A percentile compares a stretch with the other conserved stretches of the same genome.
Evolutionary conservation across 352 stramenopile genomes (phyloP).

Genomic region (Globisporangium middletonii): DNA sequence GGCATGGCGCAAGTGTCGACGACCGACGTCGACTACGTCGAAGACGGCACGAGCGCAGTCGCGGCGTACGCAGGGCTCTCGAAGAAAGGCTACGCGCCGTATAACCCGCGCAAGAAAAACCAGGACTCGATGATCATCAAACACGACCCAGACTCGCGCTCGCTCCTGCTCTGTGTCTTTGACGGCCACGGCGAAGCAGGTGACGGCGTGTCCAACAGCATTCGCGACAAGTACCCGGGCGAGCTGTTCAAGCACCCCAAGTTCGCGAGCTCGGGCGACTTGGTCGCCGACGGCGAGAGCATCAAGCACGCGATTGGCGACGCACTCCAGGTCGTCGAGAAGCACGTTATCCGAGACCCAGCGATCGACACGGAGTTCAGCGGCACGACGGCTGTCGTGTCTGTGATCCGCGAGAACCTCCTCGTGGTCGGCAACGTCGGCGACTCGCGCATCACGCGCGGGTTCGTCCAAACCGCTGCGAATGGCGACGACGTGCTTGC

Average conservation of each 20-base stretch:
- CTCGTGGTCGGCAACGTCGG: slow-evolving; percentile 96
- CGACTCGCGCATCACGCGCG: slow-evolving; percentile 92
- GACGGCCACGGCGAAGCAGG: slow-evolving; percentile 96
- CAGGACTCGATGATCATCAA: slow-evolving; percentile 96
- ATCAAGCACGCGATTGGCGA: slow-evolving; percentile 57
- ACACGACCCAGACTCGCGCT: slow-evolving; percentile 88
- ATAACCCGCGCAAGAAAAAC: slow-evolving; percentile 98
- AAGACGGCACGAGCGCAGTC: slow-evolving; percentile 50
- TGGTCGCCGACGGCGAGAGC: slow-evolving; percentile 49
- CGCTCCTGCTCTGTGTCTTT: slow-evolving; percentile 94
- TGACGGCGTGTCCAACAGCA: slow-evolving; percentile 87
- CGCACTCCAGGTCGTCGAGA: slow-evolving; percentile 58
- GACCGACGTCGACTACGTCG: slow-evolving; percentile 54
- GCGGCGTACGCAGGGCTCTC: slow-evolving; percentile 63
- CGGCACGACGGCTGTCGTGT: slow-evolving; percentile 78
- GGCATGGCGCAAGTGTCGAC: slow-evolving; percentile 25
- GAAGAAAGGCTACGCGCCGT: slow-evolving; percentile 84
- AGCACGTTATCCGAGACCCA: slow-evolving; percentile 83
- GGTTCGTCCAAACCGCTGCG: slow-evolving; percentile 46
- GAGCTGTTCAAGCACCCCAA: slow-evolving; percentile 90
- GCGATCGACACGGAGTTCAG: slow-evolving; percentile 93
- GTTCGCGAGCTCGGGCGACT: slow-evolving; percentile 48
- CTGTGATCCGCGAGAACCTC: slow-evolving; percentile 65
- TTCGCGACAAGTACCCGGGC: slow-evolving; percentile 84
- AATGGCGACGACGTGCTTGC: slow-evolving; percentile 25